phyloP scores from a whole-genome alignment of 2,329 filamentous ascomycete genomes.

The Alternaria sp. region DNA sequence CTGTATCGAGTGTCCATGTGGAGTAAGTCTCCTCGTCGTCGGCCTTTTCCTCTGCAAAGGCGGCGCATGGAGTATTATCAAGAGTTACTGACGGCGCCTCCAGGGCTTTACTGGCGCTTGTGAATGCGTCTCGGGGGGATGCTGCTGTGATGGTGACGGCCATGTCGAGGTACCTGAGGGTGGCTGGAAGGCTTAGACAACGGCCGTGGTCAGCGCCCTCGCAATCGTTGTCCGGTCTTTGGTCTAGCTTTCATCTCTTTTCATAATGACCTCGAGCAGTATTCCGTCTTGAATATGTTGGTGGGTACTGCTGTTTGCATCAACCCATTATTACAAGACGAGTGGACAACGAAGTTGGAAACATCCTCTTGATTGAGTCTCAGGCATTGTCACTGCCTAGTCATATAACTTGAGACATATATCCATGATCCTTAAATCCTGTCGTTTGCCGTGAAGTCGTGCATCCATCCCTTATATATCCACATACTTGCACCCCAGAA shows the following conservation, averaged over 20 bases:
- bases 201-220: not conserved
- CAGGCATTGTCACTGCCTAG: not conserved
- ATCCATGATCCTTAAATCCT: not conserved
- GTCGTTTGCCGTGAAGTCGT: not conserved
- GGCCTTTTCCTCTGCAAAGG: not conserved
- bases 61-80: not conserved
- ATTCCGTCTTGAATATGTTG: not conserved
- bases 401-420: not conserved
- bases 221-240: not conserved
- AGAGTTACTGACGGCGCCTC: not conserved
- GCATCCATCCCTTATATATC: not conserved
- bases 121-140: conserved; percentile 2
- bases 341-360: not conserved
- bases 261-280: not conserved
- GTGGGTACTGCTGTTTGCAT: not conserved
- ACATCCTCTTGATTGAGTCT: not conserved
- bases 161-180: not conserved
- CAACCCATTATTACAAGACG: not conserved
- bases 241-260: not conserved
- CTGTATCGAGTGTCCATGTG: conserved; percentile 8
- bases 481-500: not conserved
- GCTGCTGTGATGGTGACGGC: conserved; percentile 1
- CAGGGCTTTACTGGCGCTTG: conserved; percentile 1
- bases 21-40: not conserved
- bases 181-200: not conserved